Evolutionary conservation across 768 basidiomycete species (phyloP), one percentile per base, ranked within the genome.

Genomic region (Boletus sp.): DNA sequence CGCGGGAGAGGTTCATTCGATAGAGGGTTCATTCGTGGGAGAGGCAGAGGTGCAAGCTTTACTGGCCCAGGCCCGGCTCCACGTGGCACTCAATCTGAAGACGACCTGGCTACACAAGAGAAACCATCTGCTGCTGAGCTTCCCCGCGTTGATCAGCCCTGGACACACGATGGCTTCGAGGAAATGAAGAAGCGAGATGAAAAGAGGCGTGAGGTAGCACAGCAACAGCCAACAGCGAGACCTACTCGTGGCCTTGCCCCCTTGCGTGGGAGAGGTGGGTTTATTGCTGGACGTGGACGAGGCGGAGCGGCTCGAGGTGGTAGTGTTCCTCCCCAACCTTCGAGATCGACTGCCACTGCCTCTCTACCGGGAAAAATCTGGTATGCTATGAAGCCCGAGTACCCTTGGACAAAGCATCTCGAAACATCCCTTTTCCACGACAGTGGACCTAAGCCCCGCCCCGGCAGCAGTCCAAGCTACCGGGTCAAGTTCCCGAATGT

Each of bases 131-230:
- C 52, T 34, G 74, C n/a, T n/a, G n/a, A 78, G 25, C 58, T 81
- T 6, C 82, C 84, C 5, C 83, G 83, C 13, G 79, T 87, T 40
- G 88, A 91, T 57, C 80, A 77, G 35, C 69, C 81, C 4, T 93
- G 92, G 92, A 84, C 80, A 0, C 92, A 94, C 65, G 90, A 92
- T 65, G 90, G 91, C 2, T 95, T 86, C 58, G 90, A 93, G 69
- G 90, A 95, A 73, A 82, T 93, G 82, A 90, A 83, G 71, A 78
- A 77, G 50, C 80, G 80, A 61, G 90, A 92, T 55, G 87, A 90
- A 54, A 77, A 78, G 50, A 72, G 72, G 37, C 63, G 68, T 7
- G 69, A 66, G 43, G 58, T 58, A 9, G 58, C 65, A 61, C 72
- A 72, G 61, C 74, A 74, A 43, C 65, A 68, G 39, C 70, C 64